Percentiles rank a stretch among this genome's conserved stretches.
These are phyloP conservation scores for Suhomyces wounanorum DNA, from an alignment of 1,139 yeast species.

Conservation along the genomic window DNA sequence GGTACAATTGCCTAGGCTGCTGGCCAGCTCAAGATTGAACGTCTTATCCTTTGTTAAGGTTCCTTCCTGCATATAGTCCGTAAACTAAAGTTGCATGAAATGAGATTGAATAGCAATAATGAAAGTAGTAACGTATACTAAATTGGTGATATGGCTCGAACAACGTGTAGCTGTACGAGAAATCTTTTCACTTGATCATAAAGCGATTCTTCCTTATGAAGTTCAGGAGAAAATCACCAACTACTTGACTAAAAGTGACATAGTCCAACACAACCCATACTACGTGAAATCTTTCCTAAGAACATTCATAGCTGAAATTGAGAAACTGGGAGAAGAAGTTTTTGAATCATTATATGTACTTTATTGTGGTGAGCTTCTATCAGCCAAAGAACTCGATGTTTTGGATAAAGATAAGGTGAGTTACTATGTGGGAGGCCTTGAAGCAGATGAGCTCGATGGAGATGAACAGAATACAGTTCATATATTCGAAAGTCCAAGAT, in stretches of 20 bases:
- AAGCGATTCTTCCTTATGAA: background rate
- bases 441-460: background rate
- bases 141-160: slow-evolving; percentile 13
- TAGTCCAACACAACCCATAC: slow-evolving; percentile 40
- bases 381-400: slow-evolving; percentile 41
- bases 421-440: slow-evolving; percentile 42
- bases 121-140: slow-evolving; percentile 6
- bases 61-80: background rate
- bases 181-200: slow-evolving; percentile 7
- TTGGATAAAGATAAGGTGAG: slow-evolving; percentile 50
- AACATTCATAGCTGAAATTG: slow-evolving; percentile 39
- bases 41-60: background rate
- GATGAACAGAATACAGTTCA: slow-evolving; percentile 27
- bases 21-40: background rate
- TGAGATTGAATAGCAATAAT: background rate
- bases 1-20: slow-evolving; percentile 51
- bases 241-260: slow-evolving; percentile 4
- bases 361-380: slow-evolving; percentile 42
- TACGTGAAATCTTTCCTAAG: slow-evolving; percentile 52
- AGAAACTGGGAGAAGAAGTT: slow-evolving; percentile 28
- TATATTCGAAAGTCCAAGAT: slow-evolving; percentile 61
- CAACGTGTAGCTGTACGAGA: slow-evolving; percentile 18
- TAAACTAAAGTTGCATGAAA: background rate
- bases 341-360: slow-evolving; percentile 54
- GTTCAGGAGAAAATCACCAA: slow-evolving; percentile 5